These are phyloP conservation scores for Debaryomycetaceae sp. DNA, from an alignment of 1,139 yeast species.

Conservation along the genomic window DNA sequence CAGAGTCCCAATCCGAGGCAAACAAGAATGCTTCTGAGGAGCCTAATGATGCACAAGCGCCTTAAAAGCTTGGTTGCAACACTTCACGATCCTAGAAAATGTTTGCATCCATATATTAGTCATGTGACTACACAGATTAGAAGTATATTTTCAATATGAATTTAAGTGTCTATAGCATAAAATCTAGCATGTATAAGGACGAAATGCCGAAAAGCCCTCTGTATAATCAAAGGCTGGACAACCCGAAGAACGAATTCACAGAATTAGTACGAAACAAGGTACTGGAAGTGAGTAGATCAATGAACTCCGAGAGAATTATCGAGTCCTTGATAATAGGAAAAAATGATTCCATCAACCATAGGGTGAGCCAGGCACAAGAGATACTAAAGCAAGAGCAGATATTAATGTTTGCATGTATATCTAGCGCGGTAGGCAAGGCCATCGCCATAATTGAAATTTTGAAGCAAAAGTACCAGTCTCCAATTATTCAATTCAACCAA, in stretches of 20 bases:
- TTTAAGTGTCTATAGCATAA: too few relatives aligned
- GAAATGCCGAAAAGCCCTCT: neutral
- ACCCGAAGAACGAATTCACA: neutral
- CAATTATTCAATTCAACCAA: neutral
- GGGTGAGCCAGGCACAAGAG: constrained; percentile 1
- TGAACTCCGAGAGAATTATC: neutral
- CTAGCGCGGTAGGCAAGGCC: constrained; percentile 21
- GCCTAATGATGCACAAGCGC: neutral
- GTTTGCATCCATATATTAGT: too few relatives aligned
- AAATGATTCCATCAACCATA: constrained; percentile 7
- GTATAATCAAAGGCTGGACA: neutral
- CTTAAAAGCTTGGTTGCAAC: too few relatives aligned
- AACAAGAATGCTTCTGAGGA: neutral
- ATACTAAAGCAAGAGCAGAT: constrained; percentile 6
- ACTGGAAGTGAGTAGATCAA: neutral
- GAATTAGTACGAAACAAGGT: neutral
- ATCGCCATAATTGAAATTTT: constrained; percentile 26
- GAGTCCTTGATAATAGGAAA: constrained; percentile 7
- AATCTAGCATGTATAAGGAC: neutral
- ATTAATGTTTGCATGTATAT: constrained; percentile 14
- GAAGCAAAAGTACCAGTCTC: constrained; percentile 9
- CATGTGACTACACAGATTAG: too few relatives aligned
- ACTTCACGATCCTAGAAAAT: too few relatives aligned
- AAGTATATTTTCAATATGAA: too few relatives aligned
- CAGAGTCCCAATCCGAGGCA: neutral